A percentile compares a stretch with the other conserved stretches of the same genome.
phyloP scores from a whole-genome alignment of 306 rosid species.

The Prunus dulcis region DNA sequence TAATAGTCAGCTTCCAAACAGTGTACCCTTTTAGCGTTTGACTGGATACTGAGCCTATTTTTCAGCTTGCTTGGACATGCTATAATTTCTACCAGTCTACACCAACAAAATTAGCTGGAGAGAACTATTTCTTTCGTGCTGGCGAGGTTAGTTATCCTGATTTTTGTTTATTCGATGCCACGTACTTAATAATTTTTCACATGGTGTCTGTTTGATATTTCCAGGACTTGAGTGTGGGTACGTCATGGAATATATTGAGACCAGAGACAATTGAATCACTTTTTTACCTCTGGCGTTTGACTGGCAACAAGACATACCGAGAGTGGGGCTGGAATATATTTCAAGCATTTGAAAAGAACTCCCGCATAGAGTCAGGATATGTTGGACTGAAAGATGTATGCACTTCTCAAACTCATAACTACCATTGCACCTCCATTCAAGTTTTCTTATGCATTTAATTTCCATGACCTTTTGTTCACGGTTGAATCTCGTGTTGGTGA shows the following conservation, averaged over 20 bases:
- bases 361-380: conserved; percentile 84
- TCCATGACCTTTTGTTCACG: background rate
- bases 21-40: background rate
- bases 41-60: conserved; percentile 21
- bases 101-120: conserved; percentile 97
- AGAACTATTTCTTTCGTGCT: conserved; percentile 73
- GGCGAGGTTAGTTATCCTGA: conserved; percentile 68
- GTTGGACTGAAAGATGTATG: conserved; percentile 98
- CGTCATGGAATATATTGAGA: conserved; percentile 97
- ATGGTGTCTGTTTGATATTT: conserved; percentile 18
- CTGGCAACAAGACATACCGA: conserved; percentile 94
- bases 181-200: conserved; percentile 11
- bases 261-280: conserved; percentile 98
- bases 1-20: background rate
- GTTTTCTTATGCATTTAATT: conserved; percentile 11
- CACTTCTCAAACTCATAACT: conserved; percentile 19
- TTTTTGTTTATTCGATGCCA: conserved; percentile 11
- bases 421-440: background rate
- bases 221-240: conserved; percentile 92
- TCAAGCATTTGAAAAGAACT: conserved; percentile 97
- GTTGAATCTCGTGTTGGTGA: background rate
- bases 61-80: conserved; percentile 99
- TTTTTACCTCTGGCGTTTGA: conserved; percentile 92
- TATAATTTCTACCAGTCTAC: conserved; percentile 96
- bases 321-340: conserved; percentile 99